phyloP scores from a whole-genome alignment of 2,329 filamentous ascomycete genomes.

The Trichoderma hamatum region DNA sequence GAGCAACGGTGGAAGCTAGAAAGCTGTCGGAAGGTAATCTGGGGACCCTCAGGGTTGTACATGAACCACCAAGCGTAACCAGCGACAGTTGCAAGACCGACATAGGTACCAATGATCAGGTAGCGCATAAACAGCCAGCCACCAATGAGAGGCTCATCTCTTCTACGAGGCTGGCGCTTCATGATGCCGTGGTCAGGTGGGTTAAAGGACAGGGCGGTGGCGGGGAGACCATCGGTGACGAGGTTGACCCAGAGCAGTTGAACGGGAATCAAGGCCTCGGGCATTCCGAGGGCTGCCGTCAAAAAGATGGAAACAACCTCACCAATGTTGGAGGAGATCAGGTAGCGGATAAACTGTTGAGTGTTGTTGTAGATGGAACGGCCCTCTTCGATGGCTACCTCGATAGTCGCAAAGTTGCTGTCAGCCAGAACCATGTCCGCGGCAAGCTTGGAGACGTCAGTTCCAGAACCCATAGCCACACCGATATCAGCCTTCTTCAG shows the following conservation, averaged over 20 bases:
- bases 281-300: constrained; percentile 94
- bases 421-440: constrained; percentile 98
- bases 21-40: constrained; percentile 88
- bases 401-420: constrained; percentile 98
- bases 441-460: constrained; percentile 93
- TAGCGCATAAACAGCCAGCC: constrained; percentile 98
- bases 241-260: constrained; percentile 99
- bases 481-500: constrained; percentile 99
- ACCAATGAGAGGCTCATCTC: constrained; percentile 88
- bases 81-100: constrained; percentile 90
- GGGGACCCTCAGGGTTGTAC: constrained; percentile 86
- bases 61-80: constrained; percentile 99
- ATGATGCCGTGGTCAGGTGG: constrained; percentile 98
- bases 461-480: constrained; percentile 97
- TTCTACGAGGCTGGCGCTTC: constrained; percentile 86
- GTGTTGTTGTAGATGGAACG: constrained; percentile 99
- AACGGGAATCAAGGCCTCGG: constrained; percentile 93
- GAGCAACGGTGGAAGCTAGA: constrained; percentile 94
- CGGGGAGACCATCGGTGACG: constrained; percentile 94
- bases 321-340: constrained; percentile 98
- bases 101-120: constrained; percentile 92
- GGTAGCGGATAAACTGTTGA: constrained; percentile 98
- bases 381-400: constrained; percentile 93
- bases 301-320: constrained; percentile 99
- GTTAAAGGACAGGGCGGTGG: constrained; percentile 96